These are phyloP conservation scores for Macrolepiota albuminosa DNA, from an alignment of 768 basidiomycete species.

Conservation along the genomic window DNA sequence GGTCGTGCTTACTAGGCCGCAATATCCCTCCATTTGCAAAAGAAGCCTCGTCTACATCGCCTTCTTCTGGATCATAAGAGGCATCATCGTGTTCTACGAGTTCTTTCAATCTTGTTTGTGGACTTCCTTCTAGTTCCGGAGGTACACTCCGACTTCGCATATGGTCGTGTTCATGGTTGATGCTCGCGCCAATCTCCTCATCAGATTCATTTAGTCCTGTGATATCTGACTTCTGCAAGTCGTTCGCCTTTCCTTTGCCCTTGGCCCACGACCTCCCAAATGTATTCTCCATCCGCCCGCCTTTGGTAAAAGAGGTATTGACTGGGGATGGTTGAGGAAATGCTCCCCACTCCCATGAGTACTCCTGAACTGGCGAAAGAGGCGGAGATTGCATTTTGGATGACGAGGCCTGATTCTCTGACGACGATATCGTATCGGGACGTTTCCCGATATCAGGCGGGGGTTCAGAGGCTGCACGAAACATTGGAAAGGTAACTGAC, in stretches of 20 bases:
- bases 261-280: slow-evolving; percentile 18
- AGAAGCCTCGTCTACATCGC: slow-evolving; percentile 12
- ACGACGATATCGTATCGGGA: slow-evolving; percentile 1
- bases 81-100: slow-evolving; percentile 16
- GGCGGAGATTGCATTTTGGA: slow-evolving; percentile 6
- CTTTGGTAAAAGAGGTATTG: slow-evolving; percentile 45
- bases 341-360: slow-evolving; percentile 93
- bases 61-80: slow-evolving; percentile 6
- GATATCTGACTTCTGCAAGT: slow-evolving; percentile 2
- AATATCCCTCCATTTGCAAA: slow-evolving; percentile 55
- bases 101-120: slow-evolving; percentile 28
- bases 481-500: slow-evolving; percentile 16
- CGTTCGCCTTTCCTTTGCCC: slow-evolving; percentile 23
- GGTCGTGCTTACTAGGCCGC: slow-evolving; percentile 53
- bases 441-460: slow-evolving; percentile 42
- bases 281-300: slow-evolving; percentile 31
- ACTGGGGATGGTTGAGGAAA: slow-evolving; percentile 80
- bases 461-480: slow-evolving; percentile 60
- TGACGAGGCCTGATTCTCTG: slow-evolving; percentile 9
- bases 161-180: slow-evolving; percentile 21
- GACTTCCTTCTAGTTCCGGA: slow-evolving; percentile 44
- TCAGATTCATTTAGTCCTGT: slow-evolving; percentile 22
- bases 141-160: slow-evolving; percentile 56
- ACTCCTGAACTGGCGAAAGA: slow-evolving; percentile 47
- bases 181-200: slow-evolving; percentile 21